Conservation (phyloP, 2,329 filamentous ascomycete species). For the Penicillium sp. region DNA sequence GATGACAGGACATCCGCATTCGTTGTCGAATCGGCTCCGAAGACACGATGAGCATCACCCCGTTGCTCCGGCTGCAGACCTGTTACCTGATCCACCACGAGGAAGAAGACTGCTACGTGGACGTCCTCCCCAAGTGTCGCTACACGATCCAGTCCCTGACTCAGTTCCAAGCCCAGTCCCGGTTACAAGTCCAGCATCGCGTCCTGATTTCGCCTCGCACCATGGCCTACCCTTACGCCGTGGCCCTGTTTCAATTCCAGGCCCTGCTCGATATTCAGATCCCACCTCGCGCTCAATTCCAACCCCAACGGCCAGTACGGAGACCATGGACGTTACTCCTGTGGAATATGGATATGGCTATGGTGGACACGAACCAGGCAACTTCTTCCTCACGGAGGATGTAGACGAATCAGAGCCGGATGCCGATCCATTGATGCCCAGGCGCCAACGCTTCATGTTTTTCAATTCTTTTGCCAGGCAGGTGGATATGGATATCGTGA, state of each 20-base stretch:
- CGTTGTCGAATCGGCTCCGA: background rate
- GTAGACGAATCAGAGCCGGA: background rate
- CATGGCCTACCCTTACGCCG: too few species aligned
- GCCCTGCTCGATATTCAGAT: background rate
- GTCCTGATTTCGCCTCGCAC: too few species aligned
- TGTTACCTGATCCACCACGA: background rate
- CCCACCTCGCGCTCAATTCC: too few species aligned
- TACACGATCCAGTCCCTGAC: background rate
- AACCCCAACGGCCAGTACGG: background rate
- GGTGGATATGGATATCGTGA: background rate
- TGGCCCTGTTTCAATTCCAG: too few species aligned
- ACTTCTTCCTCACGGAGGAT: background rate
- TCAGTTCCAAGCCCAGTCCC: background rate
- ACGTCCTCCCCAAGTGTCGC: background rate
- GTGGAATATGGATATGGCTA: conserved; percentile 2
- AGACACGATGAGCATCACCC: background rate
- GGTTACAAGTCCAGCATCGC: background rate
- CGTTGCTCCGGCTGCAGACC: background rate
- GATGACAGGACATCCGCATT: background rate
- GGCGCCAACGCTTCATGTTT: background rate
- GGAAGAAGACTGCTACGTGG: background rate
- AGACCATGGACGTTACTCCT: background rate
- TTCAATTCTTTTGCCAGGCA: background rate
- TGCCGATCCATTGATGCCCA: background rate
- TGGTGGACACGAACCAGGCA: background rate